These are phyloP conservation scores for Sesbania bispinosa DNA, from an alignment of 306 rosid species.

Conservation along the genomic window DNA sequence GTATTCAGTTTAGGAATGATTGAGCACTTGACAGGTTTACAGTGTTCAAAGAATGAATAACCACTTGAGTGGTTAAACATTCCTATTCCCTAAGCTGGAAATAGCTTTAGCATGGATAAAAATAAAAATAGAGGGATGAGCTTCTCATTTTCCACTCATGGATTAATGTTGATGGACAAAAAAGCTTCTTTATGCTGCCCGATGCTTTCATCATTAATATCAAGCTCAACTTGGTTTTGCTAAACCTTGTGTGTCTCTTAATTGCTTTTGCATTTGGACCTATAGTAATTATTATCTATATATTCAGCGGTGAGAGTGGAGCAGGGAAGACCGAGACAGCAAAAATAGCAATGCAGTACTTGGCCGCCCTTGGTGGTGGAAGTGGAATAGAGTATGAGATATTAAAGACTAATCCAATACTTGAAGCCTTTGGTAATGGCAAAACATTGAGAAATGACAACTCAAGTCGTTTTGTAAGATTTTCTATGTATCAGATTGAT, in stretches of 20 bases:
- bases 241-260: not conserved
- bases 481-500: constrained; percentile 21
- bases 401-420: constrained; percentile 93
- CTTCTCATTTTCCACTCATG: constrained; percentile 4
- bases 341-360: constrained; percentile 96
- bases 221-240: constrained; percentile 3
- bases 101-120: not conserved
- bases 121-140: not conserved
- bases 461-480: constrained; percentile 98
- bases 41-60: not conserved
- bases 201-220: not conserved
- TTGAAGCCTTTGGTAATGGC: constrained; percentile 98
- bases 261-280: not conserved
- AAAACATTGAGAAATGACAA: constrained; percentile 97
- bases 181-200: not conserved
- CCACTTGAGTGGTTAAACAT: not conserved
- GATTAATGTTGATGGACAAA: not conserved
- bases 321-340: constrained; percentile 99
- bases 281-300: constrained; percentile 13
- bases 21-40: not conserved
- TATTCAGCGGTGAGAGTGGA: constrained; percentile 95
- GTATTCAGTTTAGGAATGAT: not conserved
- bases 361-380: constrained; percentile 98
- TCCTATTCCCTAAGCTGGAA: not conserved
- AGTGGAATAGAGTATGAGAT: constrained; percentile 96